Conservation (phyloP, 441 rosid genomes). For the Pelargonium cotyledonis region DNA sequence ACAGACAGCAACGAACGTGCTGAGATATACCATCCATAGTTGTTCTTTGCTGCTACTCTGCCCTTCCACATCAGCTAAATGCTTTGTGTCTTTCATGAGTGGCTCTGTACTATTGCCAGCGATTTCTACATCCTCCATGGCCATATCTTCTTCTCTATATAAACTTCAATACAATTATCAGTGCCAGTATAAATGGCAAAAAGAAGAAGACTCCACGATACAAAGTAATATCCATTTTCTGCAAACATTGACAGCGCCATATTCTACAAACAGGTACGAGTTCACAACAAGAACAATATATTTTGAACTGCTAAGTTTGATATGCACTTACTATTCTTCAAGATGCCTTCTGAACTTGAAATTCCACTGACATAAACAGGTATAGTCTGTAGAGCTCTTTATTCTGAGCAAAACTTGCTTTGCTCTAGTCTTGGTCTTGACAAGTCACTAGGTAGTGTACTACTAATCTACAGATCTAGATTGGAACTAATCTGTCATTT, state of each 20-base stretch:
- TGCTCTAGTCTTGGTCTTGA: conserved; percentile 2
- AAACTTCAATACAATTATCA: conserved; percentile 7
- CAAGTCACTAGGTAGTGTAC: not conserved
- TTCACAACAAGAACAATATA: not conserved
- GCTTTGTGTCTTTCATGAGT: conserved; percentile 27
- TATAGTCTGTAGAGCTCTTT: not conserved
- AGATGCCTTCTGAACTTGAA: conserved; percentile 5
- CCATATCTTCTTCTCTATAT: conserved; percentile 28
- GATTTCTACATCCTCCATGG: conserved; percentile 33
- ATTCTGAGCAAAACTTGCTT: not conserved
- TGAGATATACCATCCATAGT: conserved; percentile 70
- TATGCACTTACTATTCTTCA: conserved; percentile 5
- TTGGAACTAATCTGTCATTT: not conserved
- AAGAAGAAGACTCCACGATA: conserved; percentile 10
- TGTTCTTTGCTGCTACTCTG: conserved; percentile 30
- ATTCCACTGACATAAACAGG: conserved; percentile 3
- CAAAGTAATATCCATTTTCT: conserved; percentile 1
- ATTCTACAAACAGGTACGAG: conserved; percentile 1
- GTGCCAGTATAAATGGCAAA: conserved; percentile 17
- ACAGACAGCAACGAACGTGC: conserved; percentile 75
- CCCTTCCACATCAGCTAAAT: conserved; percentile 18
- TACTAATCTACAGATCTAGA: not conserved
- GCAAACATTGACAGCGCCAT: not conserved
- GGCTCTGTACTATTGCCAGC: conserved; percentile 22
- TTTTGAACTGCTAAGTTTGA: conserved; percentile 5